Conservation (phyloP, 495 filamentous ascomycete genomes). For the Tuber indicum region DNA sequence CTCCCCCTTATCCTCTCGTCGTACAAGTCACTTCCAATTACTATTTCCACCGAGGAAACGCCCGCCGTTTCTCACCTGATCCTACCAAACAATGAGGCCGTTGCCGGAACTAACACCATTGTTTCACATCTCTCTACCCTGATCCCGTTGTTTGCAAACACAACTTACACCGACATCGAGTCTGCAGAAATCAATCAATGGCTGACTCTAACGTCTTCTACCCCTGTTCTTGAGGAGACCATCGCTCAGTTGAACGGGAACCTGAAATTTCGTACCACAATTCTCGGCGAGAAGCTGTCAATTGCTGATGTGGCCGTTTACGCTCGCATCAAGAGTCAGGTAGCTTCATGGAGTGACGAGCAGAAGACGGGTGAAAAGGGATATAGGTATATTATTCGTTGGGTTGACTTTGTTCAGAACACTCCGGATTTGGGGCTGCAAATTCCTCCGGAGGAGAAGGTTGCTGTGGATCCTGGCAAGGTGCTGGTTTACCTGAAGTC, state of each 20-base stretch:
- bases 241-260: conserved; percentile 75
- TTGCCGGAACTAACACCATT: conserved; percentile 40
- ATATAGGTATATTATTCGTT: conserved; percentile 84
- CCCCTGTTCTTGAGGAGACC: conserved; percentile 57
- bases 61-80: conserved; percentile 29
- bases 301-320: conserved; percentile 85
- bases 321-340: conserved; percentile 67
- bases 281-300: conserved; percentile 84
- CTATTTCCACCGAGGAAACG: conserved; percentile 11
- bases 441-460: conserved; percentile 67
- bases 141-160: conserved; percentile 51
- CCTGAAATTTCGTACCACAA: conserved; percentile 78
- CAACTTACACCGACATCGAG: conserved; percentile 67
- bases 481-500: conserved; percentile 70
- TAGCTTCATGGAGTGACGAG: conserved; percentile 75
- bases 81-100: conserved; percentile 20
- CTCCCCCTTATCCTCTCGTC: conserved; percentile 36
- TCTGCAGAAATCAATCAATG: conserved; percentile 81
- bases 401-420: conserved; percentile 92
- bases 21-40: conserved; percentile 20
- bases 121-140: conserved; percentile 31
- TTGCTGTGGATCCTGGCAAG: conserved; percentile 69
- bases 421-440: conserved; percentile 66
- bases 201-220: conserved; percentile 61
- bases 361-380: conserved; percentile 86